Conservation (phyloP, 805 yeast species). For the Myxozyma vanderwaltii region DNA sequence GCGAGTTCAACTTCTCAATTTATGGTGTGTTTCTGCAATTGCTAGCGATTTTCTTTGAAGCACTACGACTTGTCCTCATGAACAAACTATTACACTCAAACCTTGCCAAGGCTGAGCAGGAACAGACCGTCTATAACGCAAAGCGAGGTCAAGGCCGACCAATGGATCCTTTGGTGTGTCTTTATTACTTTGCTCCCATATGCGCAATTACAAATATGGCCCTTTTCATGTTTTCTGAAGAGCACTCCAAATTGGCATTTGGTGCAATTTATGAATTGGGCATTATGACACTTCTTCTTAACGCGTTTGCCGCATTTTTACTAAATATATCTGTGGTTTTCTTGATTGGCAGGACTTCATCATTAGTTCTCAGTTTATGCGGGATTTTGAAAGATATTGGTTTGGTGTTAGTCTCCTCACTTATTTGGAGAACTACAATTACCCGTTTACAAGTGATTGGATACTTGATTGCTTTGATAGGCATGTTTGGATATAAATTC, state of each 20-base stretch:
- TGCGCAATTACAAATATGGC: conserved; percentile 32
- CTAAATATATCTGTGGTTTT: conserved; percentile 37
- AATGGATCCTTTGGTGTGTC: conserved; percentile 39
- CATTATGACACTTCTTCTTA: conserved; percentile 16
- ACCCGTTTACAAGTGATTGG: conserved; percentile 35
- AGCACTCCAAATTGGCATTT: conserved; percentile 20
- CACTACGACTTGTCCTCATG: conserved; percentile 36
- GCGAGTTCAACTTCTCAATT: conserved; percentile 33
- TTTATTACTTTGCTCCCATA: conserved; percentile 37
- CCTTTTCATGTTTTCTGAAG: conserved; percentile 23
- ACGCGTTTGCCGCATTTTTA: conserved; percentile 34
- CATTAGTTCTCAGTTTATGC: conserved; percentile 36
- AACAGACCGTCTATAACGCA: conserved; percentile 14
- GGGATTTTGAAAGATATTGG: conserved; percentile 38
- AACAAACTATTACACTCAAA: conserved; percentile 34
- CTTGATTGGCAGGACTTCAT: conserved; percentile 36
- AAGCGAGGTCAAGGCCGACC: conserved; percentile 16
- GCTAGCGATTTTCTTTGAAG: conserved; percentile 35
- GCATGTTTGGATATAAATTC: conserved; percentile 35
- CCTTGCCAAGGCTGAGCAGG: conserved; percentile 4
- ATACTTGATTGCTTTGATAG: conserved; percentile 34
- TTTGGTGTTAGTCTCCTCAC: conserved; percentile 34
- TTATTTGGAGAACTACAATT: conserved; percentile 36
- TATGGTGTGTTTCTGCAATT: conserved; percentile 32
- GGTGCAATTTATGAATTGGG: conserved; percentile 28